These are phyloP conservation scores for Saccharomyces uvarum DNA, from an alignment of 1,139 yeast genomes.

Conservation along the genomic window DNA sequence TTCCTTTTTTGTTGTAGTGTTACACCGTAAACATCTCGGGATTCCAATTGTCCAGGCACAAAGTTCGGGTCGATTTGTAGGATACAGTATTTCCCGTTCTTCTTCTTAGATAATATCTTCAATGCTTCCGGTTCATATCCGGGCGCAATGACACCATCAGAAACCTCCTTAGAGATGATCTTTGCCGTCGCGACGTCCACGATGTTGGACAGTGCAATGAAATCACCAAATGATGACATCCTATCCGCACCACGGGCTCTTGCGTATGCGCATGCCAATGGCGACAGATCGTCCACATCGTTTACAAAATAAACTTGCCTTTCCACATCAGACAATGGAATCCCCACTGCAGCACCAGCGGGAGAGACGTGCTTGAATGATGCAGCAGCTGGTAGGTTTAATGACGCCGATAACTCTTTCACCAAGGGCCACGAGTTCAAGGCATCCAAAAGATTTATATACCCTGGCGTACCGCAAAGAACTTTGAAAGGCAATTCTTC, in stretches of 20 bases:
- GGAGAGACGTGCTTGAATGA: slow-evolving; percentile 98
- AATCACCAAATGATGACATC: slow-evolving; percentile 98
- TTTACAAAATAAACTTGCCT: slow-evolving; percentile 91
- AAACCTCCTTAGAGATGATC: slow-evolving; percentile 93
- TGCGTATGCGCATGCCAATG: slow-evolving; percentile 95
- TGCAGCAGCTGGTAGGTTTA: slow-evolving; percentile 96
- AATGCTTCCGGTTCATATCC: slow-evolving; percentile 91
- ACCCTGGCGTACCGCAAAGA: slow-evolving; percentile 91
- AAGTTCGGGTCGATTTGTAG: slow-evolving; percentile 92
- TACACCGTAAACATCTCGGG: slow-evolving; percentile 93
- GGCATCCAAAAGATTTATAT: slow-evolving; percentile 91
- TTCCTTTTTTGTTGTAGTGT: slow-evolving; percentile 94
- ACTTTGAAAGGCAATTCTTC: slow-evolving; percentile 94
- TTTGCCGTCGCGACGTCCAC: slow-evolving; percentile 95
- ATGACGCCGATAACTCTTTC: slow-evolving; percentile 88
- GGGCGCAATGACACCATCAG: slow-evolving; percentile 98
- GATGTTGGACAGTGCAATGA: slow-evolving; percentile 91
- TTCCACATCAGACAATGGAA: slow-evolving; percentile 83
- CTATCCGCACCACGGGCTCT: slow-evolving; percentile 99
- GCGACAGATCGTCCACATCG: slow-evolving; percentile 90
- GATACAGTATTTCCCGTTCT: slow-evolving; percentile 94
- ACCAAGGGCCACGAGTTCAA: slow-evolving; percentile 98
- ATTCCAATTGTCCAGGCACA: slow-evolving; percentile 72
- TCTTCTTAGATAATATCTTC: slow-evolving; percentile 79
- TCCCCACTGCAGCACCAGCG: slow-evolving; percentile 96